phyloP scores from a whole-genome alignment of 2,329 filamentous ascomycete genomes.

The Daldinia eschscholtzii region DNA sequence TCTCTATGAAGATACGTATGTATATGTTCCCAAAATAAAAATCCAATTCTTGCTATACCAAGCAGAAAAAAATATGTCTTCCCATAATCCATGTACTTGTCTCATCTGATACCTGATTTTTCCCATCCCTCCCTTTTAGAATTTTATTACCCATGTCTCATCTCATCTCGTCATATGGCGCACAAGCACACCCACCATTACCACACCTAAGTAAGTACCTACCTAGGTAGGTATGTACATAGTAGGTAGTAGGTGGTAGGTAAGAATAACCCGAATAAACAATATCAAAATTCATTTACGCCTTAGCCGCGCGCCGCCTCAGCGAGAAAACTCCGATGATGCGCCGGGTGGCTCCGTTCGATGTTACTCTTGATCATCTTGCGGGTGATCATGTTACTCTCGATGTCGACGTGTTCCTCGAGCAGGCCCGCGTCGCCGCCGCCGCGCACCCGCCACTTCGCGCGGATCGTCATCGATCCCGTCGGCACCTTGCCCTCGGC shows the following conservation, averaged over 20 bases:
- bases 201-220: not conserved
- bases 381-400: conserved; percentile 49
- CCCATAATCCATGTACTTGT: not conserved
- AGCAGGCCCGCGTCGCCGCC: conserved; percentile 31
- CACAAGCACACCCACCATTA: not conserved
- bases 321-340: conserved; percentile 22
- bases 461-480: conserved; percentile 42
- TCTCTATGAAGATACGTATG: conserved; percentile 5
- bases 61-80: not conserved
- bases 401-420: conserved; percentile 48
- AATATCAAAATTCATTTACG: conserved; percentile 2
- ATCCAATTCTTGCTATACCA: not conserved
- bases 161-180: conserved; percentile 3
- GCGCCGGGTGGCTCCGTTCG: conserved; percentile 43
- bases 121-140: not conserved
- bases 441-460: conserved; percentile 38
- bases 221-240: not conserved
- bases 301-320: conserved; percentile 13
- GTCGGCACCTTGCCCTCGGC: conserved; percentile 48
- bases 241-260: too few species aligned
- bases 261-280: too few species aligned
- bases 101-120: not conserved
- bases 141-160: not conserved
- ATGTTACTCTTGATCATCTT: conserved; percentile 49
- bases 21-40: conserved; percentile 1